phyloP scores from a whole-genome alignment of 2,329 filamentous ascomycete species.

The Exophiala bonariae region DNA sequence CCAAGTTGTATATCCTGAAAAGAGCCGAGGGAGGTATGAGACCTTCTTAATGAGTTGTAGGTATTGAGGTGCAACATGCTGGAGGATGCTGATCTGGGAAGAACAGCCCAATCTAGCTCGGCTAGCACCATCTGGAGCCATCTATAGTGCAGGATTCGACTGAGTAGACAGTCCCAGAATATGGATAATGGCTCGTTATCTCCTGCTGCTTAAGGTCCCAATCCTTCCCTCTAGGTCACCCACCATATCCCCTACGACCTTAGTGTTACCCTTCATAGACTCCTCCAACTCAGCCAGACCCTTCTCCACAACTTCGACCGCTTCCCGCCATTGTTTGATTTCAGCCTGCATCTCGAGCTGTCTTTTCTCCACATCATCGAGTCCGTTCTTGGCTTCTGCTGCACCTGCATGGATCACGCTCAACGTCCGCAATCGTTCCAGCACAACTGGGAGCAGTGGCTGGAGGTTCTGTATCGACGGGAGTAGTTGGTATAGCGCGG shows the following conservation, averaged over 20 bases:
- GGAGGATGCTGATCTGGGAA: too few relatives aligned
- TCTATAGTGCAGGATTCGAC: too few relatives aligned
- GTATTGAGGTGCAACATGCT: too few relatives aligned
- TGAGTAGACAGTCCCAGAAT: too few relatives aligned
- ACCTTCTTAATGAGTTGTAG: conserved; percentile 3
- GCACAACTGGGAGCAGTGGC: conserved; percentile 78
- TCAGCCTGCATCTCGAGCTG: conserved; percentile 82
- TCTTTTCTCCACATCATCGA: conserved; percentile 74
- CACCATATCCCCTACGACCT: conserved; percentile 85
- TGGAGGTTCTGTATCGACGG: conserved; percentile 84
- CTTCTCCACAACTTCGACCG: conserved; percentile 74
- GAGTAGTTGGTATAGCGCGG: conserved; percentile 84
- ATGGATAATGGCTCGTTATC: neutral
- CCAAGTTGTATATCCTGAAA: conserved; percentile 54
- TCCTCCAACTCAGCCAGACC: conserved; percentile 70
- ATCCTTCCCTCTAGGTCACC: conserved; percentile 80
- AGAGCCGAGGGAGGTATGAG: conserved; percentile 24
- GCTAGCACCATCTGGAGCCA: too few relatives aligned
- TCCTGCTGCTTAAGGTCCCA: neutral
- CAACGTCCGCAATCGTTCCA: conserved; percentile 82
- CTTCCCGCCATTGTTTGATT: conserved; percentile 81
- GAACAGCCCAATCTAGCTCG: too few relatives aligned
- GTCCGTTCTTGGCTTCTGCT: conserved; percentile 73
- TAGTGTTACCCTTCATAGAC: conserved; percentile 75
- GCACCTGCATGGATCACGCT: conserved; percentile 84